Evolutionary conservation across 345 rosid species (phyloP).

Genomic region (Pistacia integerrima): DNA sequence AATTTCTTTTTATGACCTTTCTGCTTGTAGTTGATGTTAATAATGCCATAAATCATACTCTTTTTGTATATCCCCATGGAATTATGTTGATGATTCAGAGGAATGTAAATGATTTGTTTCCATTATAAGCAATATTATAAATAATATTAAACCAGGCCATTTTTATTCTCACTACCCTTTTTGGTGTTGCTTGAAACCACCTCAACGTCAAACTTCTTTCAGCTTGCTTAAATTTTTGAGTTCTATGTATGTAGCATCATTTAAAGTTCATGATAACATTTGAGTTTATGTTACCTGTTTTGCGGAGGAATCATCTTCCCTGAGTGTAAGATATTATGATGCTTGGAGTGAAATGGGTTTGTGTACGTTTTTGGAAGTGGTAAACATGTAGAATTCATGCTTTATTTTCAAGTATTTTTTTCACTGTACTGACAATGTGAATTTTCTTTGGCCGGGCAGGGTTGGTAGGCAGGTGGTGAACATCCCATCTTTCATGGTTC

Average conservation of each 20-base stretch:
- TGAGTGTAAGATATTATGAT: no score
- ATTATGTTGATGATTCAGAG: not conserved
- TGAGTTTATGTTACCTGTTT: no score
- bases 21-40: not conserved
- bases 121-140: not conserved
- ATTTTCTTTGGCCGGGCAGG: constrained; percentile 23
- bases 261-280: no score
- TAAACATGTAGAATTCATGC: not conserved
- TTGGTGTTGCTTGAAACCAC: not conserved
- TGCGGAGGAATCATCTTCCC: no score
- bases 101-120: no score
- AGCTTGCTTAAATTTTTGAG: no score
- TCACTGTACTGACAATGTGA: not conserved
- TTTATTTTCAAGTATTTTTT: not conserved
- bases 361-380: not conserved
- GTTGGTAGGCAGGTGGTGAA: constrained; percentile 53
- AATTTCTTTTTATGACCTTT: not conserved
- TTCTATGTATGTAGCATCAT: no score
- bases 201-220: no score
- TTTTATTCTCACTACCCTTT: not conserved
- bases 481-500: constrained; percentile 52
- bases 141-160: not conserved
- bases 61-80: not conserved
- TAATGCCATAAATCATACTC: not conserved
- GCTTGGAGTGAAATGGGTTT: no score